Evolutionary conservation across 2,329 filamentous ascomycete species (phyloP).

Genomic region (Monosporascus sp.): DNA sequence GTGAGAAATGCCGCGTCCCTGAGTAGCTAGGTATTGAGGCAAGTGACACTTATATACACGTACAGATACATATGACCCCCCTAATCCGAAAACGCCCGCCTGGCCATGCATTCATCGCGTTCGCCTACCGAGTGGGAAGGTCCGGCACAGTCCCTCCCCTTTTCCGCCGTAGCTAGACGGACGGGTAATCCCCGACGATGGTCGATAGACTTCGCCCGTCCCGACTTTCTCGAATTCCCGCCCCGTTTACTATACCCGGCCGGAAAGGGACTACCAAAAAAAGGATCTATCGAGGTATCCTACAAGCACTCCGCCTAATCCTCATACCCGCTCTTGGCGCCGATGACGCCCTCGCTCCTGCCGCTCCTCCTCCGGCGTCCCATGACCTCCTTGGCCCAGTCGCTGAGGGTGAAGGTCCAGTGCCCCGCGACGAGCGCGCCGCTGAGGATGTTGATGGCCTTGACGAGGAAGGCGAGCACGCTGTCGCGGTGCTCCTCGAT

Average conservation of each 20-base stretch:
- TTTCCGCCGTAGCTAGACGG: too few relatives aligned
- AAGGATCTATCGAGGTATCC: too few relatives aligned
- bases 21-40: too few relatives aligned
- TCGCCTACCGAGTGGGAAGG: too few relatives aligned
- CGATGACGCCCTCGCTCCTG: slow-evolving; percentile 45
- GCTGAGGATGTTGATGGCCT: slow-evolving; percentile 83
- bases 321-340: slow-evolving; percentile 35
- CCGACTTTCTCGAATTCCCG: too few relatives aligned
- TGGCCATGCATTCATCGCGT: background rate
- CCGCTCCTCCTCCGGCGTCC: slow-evolving; percentile 42
- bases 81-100: background rate
- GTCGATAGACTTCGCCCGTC: too few relatives aligned
- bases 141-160: too few relatives aligned
- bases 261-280: too few relatives aligned
- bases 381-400: slow-evolving; percentile 61
- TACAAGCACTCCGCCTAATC: slow-evolving; percentile 15
- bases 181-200: too few relatives aligned
- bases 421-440: slow-evolving; percentile 90
- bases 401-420: slow-evolving; percentile 82
- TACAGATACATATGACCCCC: background rate
- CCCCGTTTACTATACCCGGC: too few relatives aligned
- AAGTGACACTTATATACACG: background rate
- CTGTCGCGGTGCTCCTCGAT: slow-evolving; percentile 77
- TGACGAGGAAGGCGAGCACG: slow-evolving; percentile 68
- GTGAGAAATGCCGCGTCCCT: too few relatives aligned